Conservation (phyloP, 192 early-diverging fungal genomes). For the Linnemannia schmuckeri region DNA sequence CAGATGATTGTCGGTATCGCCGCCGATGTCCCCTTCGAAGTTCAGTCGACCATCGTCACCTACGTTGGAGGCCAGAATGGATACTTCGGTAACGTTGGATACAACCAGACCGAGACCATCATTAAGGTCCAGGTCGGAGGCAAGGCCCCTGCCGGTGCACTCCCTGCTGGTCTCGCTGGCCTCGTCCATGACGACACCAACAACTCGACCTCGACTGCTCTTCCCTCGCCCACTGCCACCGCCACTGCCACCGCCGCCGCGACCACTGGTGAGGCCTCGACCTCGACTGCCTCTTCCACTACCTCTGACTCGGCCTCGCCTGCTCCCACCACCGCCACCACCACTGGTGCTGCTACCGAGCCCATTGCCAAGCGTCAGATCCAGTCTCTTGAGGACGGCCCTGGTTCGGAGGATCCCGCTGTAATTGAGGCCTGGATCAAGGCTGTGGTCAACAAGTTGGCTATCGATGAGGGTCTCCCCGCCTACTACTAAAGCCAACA, state of each 20-base stretch:
- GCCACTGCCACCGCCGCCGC: neutral
- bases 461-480: constrained; percentile 20
- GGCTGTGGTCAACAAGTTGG: constrained; percentile 34
- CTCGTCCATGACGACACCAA: neutral
- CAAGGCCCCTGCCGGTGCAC: constrained; percentile 10
- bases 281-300: neutral
- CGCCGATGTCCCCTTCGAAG: constrained; percentile 40
- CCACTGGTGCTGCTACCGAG: constrained; percentile 3
- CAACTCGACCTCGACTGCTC: neutral
- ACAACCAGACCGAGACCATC: constrained; percentile 32
- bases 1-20: constrained; percentile 19
- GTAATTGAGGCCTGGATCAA: constrained; percentile 46
- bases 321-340: neutral
- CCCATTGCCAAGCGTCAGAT: constrained; percentile 41
- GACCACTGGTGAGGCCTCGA: neutral
- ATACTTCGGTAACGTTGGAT: constrained; percentile 37
- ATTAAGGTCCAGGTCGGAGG: constrained; percentile 47
- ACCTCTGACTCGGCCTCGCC: constrained; percentile 5
- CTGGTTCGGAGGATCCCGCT: constrained; percentile 9
- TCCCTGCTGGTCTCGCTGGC: constrained; percentile 10
- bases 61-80: constrained; percentile 34
- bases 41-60: constrained; percentile 41
- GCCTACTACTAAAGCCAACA: constrained; percentile 16
- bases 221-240: neutral
- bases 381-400: constrained; percentile 2